phyloP scores from a whole-genome alignment of 306 rosid species.

The Styphnolobium japonicum region DNA sequence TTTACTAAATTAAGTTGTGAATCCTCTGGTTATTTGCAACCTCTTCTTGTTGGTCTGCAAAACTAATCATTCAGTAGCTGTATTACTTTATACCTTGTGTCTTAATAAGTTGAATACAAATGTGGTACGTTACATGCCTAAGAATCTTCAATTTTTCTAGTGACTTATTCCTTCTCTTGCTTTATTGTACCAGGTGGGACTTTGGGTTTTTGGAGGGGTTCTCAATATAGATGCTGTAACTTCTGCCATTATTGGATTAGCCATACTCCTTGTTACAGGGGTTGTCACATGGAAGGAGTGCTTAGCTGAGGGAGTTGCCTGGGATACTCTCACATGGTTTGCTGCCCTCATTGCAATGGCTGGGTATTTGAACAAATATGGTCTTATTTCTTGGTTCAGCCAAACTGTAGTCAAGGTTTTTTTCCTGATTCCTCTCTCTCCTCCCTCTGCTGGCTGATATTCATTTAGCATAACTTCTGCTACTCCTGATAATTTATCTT shows the following conservation, averaged over 20 bases:
- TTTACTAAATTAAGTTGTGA: constrained; percentile 2
- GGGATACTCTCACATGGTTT: constrained; percentile 99
- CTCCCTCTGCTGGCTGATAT: background rate
- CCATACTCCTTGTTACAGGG: constrained; percentile 90
- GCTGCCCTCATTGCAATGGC: constrained; percentile 99
- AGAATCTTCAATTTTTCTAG: background rate
- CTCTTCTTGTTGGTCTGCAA: background rate
- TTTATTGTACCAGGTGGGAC: constrained; percentile 67
- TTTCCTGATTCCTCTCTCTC: constrained; percentile 16
- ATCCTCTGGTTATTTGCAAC: background rate
- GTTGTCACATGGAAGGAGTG: constrained; percentile 99
- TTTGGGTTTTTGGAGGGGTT: constrained; percentile 89
- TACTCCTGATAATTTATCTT: background rate
- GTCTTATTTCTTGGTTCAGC: constrained; percentile 98
- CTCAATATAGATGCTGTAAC: constrained; percentile 84
- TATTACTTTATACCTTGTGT: background rate
- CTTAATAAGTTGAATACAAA: constrained; percentile 6
- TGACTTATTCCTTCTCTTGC: constrained; percentile 6
- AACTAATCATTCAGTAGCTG: background rate
- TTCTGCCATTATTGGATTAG: constrained; percentile 90
- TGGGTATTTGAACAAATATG: constrained; percentile 98
- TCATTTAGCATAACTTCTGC: background rate
- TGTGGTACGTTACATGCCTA: background rate
- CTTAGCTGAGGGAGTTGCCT: constrained; percentile 93
- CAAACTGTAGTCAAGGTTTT: constrained; percentile 90